A percentile compares a stretch with the other conserved stretches of the same genome.
Conservation (phyloP, 345 rosid genomes). For the Lepidium didymum region DNA sequence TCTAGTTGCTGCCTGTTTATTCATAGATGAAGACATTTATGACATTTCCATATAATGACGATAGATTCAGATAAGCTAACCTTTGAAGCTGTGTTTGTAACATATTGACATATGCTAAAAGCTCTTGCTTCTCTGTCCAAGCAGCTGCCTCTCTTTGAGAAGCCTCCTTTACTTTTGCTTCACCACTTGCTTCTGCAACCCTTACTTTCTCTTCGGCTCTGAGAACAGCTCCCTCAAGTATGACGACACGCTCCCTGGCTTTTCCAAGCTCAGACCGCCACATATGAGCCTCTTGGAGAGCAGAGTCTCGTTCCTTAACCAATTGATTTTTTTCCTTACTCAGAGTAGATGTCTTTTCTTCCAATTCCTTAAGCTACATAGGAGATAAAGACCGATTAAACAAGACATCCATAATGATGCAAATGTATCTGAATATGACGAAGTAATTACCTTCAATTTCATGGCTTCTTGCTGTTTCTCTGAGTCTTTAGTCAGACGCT, state of each 20-base stretch:
- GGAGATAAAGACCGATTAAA: slow-evolving; percentile 12
- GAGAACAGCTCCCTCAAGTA: slow-evolving; percentile 84
- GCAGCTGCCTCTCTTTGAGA: slow-evolving; percentile 65
- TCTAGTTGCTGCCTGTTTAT: slow-evolving; percentile 69
- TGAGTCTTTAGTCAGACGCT: slow-evolving; percentile 53
- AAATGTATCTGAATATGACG: background rate
- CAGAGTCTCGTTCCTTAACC: slow-evolving; percentile 77
- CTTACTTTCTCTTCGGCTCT: slow-evolving; percentile 93
- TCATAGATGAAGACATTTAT: background rate
- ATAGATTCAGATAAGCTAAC: slow-evolving; percentile 27
- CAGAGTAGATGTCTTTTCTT: slow-evolving; percentile 49
- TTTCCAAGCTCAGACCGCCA: slow-evolving; percentile 98
- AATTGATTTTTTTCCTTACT: slow-evolving; percentile 70
- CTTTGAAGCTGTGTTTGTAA: slow-evolving; percentile 89
- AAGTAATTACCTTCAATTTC: slow-evolving; percentile 46
- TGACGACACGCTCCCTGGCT: slow-evolving; percentile 88
- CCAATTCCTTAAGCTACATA: slow-evolving; percentile 64
- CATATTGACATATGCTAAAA: slow-evolving; percentile 69
- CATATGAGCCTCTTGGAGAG: slow-evolving; percentile 79
- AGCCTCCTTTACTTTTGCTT: slow-evolving; percentile 75
- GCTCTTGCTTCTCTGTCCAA: slow-evolving; percentile 81
- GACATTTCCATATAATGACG: background rate
- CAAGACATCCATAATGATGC: background rate
- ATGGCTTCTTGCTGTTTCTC: slow-evolving; percentile 52
- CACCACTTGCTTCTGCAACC: slow-evolving; percentile 69